Percentiles rank a stretch among this genome's conserved stretches.
Evolutionary conservation across 1,139 yeast species (phyloP).

Genomic region (Kluyveromyces sp.): DNA sequence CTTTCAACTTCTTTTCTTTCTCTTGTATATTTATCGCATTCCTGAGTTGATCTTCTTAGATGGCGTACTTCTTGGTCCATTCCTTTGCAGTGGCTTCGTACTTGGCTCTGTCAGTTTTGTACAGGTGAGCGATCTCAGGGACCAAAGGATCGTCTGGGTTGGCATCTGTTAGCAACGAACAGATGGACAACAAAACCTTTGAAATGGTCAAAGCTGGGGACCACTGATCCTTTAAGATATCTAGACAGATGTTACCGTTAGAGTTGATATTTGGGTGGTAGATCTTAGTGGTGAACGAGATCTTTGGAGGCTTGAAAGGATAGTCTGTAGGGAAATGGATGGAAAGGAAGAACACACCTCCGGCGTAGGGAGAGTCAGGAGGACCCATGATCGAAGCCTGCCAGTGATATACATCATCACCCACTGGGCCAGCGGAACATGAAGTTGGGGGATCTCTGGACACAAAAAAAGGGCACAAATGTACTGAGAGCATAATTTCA

Average conservation of each 20-base stretch:
- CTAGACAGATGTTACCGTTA: constrained; percentile 81
- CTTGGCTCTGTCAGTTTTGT: constrained; percentile 89
- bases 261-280: constrained; percentile 89
- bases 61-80: constrained; percentile 98
- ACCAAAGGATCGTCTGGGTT: constrained; percentile 99
- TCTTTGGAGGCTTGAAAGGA: constrained; percentile 91
- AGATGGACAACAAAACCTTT: constrained; percentile 79
- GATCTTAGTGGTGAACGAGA: constrained; percentile 82
- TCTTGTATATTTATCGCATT: not conserved
- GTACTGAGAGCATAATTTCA: not conserved
- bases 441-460: constrained; percentile 96
- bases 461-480: not conserved
- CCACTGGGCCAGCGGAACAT: constrained; percentile 98
- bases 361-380: constrained; percentile 86
- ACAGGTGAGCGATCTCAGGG: constrained; percentile 95
- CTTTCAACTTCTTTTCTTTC: not conserved
- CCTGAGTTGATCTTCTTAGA: constrained; percentile 36
- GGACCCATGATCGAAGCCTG: constrained; percentile 97
- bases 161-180: constrained; percentile 91
- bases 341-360: constrained; percentile 85
- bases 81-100: constrained; percentile 97
- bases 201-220: constrained; percentile 87
- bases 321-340: constrained; percentile 93
- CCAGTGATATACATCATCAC: constrained; percentile 94
- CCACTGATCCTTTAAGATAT: constrained; percentile 84